Percentiles rank a stretch among this genome's conserved stretches.
Conservation (phyloP, 495 filamentous ascomycete species). For the Penicillium paradoxum region DNA sequence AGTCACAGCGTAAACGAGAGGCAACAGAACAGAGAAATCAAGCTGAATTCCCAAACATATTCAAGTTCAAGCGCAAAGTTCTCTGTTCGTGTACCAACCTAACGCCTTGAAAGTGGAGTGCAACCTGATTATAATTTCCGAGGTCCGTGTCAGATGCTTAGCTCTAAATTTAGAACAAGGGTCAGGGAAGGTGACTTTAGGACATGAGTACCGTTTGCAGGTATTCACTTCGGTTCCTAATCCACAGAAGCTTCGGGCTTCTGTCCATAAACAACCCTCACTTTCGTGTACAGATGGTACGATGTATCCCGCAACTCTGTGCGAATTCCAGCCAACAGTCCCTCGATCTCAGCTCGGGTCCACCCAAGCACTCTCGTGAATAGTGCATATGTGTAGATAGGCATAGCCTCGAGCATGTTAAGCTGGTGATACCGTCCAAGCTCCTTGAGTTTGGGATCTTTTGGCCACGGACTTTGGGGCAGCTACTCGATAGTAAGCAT, state of each 20-base stretch:
- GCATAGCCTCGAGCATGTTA: conserved; percentile 46
- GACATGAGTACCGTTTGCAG: neutral
- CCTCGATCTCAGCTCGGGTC: conserved; percentile 47
- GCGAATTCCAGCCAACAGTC: conserved; percentile 48
- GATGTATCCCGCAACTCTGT: conserved; percentile 48
- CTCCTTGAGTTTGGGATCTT: conserved; percentile 47
- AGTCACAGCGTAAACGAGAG: no score
- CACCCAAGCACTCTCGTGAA: conserved; percentile 55
- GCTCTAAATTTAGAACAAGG: neutral
- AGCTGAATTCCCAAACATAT: no score
- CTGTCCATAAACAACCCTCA: conserved; percentile 39
- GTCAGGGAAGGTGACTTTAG: neutral
- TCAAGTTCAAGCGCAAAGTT: neutral
- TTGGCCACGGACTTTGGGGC: conserved; percentile 51
- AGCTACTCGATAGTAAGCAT: conserved; percentile 19
- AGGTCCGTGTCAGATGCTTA: neutral
- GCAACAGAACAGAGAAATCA: no score
- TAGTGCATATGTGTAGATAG: conserved; percentile 45
- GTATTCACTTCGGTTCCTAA: neutral
- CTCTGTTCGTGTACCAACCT: neutral
- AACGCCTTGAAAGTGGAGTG: neutral
- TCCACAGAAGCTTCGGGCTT: conserved; percentile 17
- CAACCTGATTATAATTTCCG: neutral
- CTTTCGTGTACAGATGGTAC: conserved; percentile 42
- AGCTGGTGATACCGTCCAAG: conserved; percentile 44